Percentiles rank a stretch among this genome's conserved stretches.
Conservation (phyloP, 176 grass and related monocot species). For the Pontederia paniculata region DNA sequence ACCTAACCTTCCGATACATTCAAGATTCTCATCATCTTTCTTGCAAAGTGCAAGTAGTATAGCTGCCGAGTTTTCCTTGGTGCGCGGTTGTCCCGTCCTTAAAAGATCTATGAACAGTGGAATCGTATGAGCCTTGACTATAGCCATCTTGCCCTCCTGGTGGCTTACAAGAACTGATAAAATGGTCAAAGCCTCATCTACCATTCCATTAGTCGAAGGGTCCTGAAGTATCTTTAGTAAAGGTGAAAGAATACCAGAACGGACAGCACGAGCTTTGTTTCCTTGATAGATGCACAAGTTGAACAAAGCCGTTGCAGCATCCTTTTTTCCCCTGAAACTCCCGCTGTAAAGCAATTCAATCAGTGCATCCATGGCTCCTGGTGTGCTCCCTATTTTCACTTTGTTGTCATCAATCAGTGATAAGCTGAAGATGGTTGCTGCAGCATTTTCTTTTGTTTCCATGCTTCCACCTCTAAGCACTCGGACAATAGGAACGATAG, state of each 20-base stretch:
- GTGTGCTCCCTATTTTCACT: constrained; percentile 80
- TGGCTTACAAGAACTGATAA: constrained; percentile 86
- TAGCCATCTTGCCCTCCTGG: constrained; percentile 72
- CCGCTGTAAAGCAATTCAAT: constrained; percentile 70
- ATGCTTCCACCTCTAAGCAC: constrained; percentile 64
- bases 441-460: constrained; percentile 96
- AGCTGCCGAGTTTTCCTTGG: constrained; percentile 82
- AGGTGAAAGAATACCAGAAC: constrained; percentile 60
- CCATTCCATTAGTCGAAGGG: constrained; percentile 48
- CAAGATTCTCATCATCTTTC: constrained; percentile 82
- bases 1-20: constrained; percentile 73
- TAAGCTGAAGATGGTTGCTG: constrained; percentile 86
- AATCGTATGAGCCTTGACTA: constrained; percentile 70
- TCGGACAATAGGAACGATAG: constrained; percentile 70
- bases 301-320: constrained; percentile 91
- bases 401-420: constrained; percentile 91
- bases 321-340: constrained; percentile 68
- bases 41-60: constrained; percentile 95
- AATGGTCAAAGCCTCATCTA: constrained; percentile 78
- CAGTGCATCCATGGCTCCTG: constrained; percentile 68
- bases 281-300: constrained; percentile 93
- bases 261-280: constrained; percentile 77
- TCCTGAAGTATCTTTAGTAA: constrained; percentile 83
- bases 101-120: constrained; percentile 78
- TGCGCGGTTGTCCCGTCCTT: constrained; percentile 63